phyloP scores from a whole-genome alignment of 108 stramenopile species.

The Skeletonema potamos region DNA sequence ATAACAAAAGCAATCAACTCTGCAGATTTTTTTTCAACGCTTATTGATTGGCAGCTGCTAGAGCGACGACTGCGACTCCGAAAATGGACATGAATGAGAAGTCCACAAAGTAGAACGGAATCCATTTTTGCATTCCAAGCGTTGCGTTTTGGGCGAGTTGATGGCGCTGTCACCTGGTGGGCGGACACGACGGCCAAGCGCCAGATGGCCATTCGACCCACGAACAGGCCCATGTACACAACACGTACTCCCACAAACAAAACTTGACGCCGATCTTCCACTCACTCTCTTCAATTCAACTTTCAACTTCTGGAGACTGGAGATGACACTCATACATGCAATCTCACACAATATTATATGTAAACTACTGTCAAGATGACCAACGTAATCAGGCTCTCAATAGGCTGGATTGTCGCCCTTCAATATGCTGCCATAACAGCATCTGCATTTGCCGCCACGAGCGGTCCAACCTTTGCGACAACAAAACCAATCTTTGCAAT shows the following conservation, averaged over 20 bases:
- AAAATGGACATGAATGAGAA: too few relatives aligned
- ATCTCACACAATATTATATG: not conserved
- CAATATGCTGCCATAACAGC: slow-evolving; percentile 13
- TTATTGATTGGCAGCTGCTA: too few relatives aligned
- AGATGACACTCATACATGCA: too few relatives aligned
- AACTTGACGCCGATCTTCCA: not conserved
- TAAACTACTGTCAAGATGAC: not conserved
- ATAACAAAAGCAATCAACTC: not conserved
- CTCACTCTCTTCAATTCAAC: not conserved
- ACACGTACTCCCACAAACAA: not conserved
- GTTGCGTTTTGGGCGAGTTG: not conserved
- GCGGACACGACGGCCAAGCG: too few relatives aligned
- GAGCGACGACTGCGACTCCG: too few relatives aligned
- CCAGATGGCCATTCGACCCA: not conserved
- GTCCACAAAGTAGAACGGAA: too few relatives aligned
- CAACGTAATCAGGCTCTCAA: not conserved
- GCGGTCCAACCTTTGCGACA: not conserved
- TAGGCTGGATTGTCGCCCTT: slow-evolving; percentile 3
- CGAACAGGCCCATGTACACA: not conserved
- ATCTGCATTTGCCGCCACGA: slow-evolving; percentile 14
- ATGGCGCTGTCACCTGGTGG: not conserved
- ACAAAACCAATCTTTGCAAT: not conserved
- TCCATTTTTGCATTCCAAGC: too few relatives aligned
- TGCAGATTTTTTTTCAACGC: too few relatives aligned
- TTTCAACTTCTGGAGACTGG: not conserved